phyloP scores from a whole-genome alignment of 148 eudicot genomes.

The Rhododendron molle region DNA sequence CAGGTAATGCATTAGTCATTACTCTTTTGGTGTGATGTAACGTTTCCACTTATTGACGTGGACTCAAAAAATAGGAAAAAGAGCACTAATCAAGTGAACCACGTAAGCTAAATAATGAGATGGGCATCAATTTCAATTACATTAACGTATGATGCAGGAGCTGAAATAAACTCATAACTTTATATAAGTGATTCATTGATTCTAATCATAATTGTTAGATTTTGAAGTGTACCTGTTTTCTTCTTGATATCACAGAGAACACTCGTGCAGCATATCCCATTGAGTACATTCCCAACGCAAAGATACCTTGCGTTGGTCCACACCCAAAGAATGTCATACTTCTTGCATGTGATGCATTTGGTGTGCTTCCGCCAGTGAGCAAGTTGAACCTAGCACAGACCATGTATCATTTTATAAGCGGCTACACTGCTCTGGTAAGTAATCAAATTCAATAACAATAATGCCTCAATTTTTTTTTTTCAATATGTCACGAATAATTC shows the following conservation, averaged over 20 bases:
- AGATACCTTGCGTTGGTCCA: slow-evolving; percentile 76
- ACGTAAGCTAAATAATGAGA: background rate
- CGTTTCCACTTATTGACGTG: background rate
- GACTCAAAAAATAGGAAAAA: background rate
- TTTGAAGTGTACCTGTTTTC: background rate
- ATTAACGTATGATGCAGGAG: background rate
- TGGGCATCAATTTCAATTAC: background rate
- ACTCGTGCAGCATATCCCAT: slow-evolving; percentile 86
- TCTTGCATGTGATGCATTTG: slow-evolving; percentile 77
- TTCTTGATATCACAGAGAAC: slow-evolving; percentile 41
- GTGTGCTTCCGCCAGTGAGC: slow-evolving; percentile 88
- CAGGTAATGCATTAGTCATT: slow-evolving; percentile 42
- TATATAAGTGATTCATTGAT: background rate
- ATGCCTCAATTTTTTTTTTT: background rate
- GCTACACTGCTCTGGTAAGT: slow-evolving; percentile 76
- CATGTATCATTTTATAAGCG: slow-evolving; percentile 88
- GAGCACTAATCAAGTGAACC: background rate
- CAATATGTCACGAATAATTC: background rate
- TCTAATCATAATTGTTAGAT: background rate
- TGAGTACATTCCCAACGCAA: slow-evolving; percentile 74
- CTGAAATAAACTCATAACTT: background rate
- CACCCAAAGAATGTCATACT: slow-evolving; percentile 79
- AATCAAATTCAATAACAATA: background rate
- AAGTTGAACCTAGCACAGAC: slow-evolving; percentile 72
- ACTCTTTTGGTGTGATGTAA: background rate